Conservation (phyloP, 495 filamentous ascomycete genomes). For the Aspergillus mulundensis region DNA sequence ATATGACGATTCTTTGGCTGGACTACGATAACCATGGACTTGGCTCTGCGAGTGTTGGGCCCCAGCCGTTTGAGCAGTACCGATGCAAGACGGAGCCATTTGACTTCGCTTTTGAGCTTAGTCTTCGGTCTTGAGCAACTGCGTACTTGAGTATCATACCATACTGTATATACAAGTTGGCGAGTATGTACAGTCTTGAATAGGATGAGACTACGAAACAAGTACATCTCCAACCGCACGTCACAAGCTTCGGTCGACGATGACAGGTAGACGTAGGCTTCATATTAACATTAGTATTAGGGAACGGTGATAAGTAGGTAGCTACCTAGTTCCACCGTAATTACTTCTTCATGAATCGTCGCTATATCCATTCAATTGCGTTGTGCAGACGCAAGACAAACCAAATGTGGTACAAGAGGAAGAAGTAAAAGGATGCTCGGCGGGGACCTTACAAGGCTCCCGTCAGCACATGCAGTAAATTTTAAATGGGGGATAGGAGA, state of each 20-base stretch:
- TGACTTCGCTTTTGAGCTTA: conserved; percentile 4
- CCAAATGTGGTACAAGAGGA: conserved; percentile 14
- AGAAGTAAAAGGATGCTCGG: conserved; percentile 1
- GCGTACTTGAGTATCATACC: no score
- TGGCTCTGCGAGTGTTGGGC: conserved; percentile 2
- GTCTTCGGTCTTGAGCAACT: background rate
- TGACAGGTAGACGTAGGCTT: conserved; percentile 2
- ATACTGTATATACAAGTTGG: no score
- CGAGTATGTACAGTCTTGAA: no score
- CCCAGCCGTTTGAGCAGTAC: conserved; percentile 4
- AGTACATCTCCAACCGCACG: no score
- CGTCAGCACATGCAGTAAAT: conserved; percentile 14
- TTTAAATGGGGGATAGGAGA: conserved; percentile 7
- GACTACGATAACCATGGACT: conserved; percentile 61
- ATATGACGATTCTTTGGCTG: conserved; percentile 55
- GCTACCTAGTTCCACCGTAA: conserved; percentile 6
- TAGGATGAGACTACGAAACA: no score
- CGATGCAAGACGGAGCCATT: conserved; percentile 1
- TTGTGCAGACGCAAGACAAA: conserved; percentile 11
- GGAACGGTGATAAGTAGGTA: conserved; percentile 5
- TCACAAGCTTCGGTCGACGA: no score
- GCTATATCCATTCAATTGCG: conserved; percentile 23
- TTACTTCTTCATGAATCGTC: conserved; percentile 22
- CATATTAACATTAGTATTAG: conserved; percentile 23
- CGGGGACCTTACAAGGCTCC: no score